A percentile compares a stretch with the other conserved stretches of the same genome.
Evolutionary conservation across 1,284 basidiomycete species (phyloP).

Genomic region (Earliella scabrosa): DNA sequence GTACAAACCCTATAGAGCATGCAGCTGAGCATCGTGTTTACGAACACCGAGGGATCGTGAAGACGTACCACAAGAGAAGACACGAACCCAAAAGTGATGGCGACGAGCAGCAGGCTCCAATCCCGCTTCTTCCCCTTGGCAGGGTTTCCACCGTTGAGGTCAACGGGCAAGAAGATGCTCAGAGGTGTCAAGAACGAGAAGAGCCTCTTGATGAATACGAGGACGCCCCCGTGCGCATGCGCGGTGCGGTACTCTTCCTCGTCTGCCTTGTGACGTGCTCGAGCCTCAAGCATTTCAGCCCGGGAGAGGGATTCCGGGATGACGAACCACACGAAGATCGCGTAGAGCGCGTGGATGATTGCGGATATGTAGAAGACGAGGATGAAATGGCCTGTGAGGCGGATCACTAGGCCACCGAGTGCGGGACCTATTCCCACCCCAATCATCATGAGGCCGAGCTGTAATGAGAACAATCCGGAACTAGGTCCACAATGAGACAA

Average conservation of each 20-base stretch:
- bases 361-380: constrained; percentile 75
- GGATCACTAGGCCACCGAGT: constrained; percentile 70
- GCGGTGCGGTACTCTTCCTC: constrained; percentile 19
- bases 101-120: constrained; percentile 72
- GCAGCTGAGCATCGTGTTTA: no score
- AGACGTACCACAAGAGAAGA: constrained; percentile 55
- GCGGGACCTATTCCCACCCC: constrained; percentile 79
- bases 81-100: constrained; percentile 56
- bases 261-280: constrained; percentile 38
- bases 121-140: constrained; percentile 53
- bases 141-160: constrained; percentile 37
- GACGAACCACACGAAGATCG: constrained; percentile 56
- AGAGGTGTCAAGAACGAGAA: constrained; percentile 71
- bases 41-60: neutral
- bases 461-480: constrained; percentile 66
- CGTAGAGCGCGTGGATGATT: constrained; percentile 51
- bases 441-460: constrained; percentile 61
- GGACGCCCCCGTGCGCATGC: constrained; percentile 20
- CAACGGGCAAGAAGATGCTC: constrained; percentile 61
- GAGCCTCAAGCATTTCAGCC: constrained; percentile 41
- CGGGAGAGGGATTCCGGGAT: constrained; percentile 78
- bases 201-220: constrained; percentile 38
- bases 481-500: constrained; percentile 30
- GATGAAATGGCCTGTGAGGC: constrained; percentile 57
- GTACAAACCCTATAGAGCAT: constrained; percentile 61